phyloP scores from a whole-genome alignment of 257 asterid genomes.

The Nicotiana attenuata region DNA sequence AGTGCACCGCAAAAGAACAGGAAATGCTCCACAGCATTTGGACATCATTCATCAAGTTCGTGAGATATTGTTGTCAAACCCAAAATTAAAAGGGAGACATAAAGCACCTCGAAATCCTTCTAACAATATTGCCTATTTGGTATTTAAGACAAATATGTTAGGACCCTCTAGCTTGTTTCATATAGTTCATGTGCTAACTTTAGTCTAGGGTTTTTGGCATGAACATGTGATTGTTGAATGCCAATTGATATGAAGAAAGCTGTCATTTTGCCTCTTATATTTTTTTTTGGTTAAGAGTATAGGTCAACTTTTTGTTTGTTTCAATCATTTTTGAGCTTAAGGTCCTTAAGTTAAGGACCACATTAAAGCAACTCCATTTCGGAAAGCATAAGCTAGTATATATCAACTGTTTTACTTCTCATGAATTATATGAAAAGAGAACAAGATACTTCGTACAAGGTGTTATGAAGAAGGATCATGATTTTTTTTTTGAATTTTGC shows the following conservation, averaged over 20 bases:
- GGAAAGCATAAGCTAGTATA: too few relatives aligned
- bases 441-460: not conserved
- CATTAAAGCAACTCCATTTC: too few relatives aligned
- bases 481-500: not conserved
- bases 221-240: not conserved
- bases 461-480: not conserved
- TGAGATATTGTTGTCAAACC: not conserved
- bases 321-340: too few relatives aligned
- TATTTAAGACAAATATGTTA: not conserved
- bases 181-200: not conserved
- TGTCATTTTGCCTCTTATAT: not conserved
- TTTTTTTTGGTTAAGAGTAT: not conserved
- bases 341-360: too few relatives aligned
- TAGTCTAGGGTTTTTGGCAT: not conserved
- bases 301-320: not conserved
- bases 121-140: not conserved
- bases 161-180: not conserved
- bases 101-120: not conserved
- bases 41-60: not conserved
- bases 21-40: not conserved
- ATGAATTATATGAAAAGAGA: not conserved
- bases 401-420: too few relatives aligned
- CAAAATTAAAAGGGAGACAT: not conserved
- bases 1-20: not conserved
- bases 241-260: not conserved